Evolutionary conservation across 2,329 filamentous ascomycete species (phyloP).

Genomic region (Dothideomycetes sp.): DNA sequence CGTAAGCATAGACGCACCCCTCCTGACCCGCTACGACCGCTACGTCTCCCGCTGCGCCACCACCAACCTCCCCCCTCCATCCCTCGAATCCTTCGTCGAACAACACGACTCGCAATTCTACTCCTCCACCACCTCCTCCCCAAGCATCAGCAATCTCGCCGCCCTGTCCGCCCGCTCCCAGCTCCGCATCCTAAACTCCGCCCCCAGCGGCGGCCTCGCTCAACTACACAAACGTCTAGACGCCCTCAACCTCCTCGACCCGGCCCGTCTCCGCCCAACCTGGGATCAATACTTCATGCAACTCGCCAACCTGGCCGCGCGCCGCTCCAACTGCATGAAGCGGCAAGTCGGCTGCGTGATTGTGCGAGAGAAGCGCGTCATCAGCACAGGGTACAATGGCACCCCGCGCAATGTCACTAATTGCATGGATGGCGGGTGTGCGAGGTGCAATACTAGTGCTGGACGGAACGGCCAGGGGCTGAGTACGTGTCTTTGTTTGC

Average conservation of each 20-base stretch:
- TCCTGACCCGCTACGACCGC: conserved; percentile 72
- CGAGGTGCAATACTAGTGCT: conserved; percentile 68
- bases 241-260: conserved; percentile 64
- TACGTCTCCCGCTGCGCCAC: conserved; percentile 49
- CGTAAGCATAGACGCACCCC: conserved; percentile 80
- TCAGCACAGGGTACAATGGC: conserved; percentile 94
- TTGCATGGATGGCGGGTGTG: conserved; percentile 85
- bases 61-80: conserved; percentile 37
- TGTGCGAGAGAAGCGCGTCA: conserved; percentile 73
- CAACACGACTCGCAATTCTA: conserved; percentile 68
- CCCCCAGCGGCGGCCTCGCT: conserved; percentile 60
- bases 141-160: conserved; percentile 59
- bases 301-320: conserved; percentile 80
- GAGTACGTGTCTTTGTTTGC: conserved; percentile 86
- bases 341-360: conserved; percentile 89
- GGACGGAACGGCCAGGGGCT: conserved; percentile 57
- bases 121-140: conserved; percentile 20
- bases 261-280: conserved; percentile 68
- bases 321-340: conserved; percentile 97
- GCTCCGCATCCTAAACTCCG: conserved; percentile 80
- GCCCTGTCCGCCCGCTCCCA: conserved; percentile 72
- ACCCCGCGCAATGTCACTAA: conserved; percentile 84
- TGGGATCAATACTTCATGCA: conserved; percentile 99
- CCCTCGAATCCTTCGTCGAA: conserved; percentile 49
- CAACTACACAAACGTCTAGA: conserved; percentile 61